Evolutionary conservation across 495 filamentous ascomycete species (phyloP).

Genomic region (Neurospora sublineolata): DNA sequence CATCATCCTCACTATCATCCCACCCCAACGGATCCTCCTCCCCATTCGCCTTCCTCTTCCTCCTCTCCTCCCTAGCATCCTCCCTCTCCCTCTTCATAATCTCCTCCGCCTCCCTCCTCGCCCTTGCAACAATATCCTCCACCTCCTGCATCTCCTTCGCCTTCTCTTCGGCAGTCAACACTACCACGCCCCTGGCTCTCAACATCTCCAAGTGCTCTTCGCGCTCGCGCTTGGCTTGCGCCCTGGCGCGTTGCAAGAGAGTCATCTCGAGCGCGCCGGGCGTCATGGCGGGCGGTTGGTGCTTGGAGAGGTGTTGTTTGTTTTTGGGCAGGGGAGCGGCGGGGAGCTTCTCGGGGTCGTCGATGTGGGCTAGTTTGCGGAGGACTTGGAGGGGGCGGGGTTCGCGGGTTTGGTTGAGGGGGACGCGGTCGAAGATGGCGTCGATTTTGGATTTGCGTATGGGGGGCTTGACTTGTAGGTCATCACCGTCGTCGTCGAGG

Average conservation of each 20-base stretch:
- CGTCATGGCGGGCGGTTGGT: conserved; percentile 44
- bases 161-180: conserved; percentile 81
- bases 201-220: conserved; percentile 67
- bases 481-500: conserved; percentile 28
- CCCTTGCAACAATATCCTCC: conserved; percentile 78
- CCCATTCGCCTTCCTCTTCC: conserved; percentile 35
- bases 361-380: conserved; percentile 62
- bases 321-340: conserved; percentile 11
- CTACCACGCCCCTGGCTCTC: conserved; percentile 61
- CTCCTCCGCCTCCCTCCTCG: conserved; percentile 65
- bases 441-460: conserved; percentile 30
- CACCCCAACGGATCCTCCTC: conserved; percentile 42
- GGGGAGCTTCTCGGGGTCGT: conserved; percentile 38
- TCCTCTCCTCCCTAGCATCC: conserved; percentile 50
- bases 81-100: conserved; percentile 68
- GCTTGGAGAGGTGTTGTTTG: conserved; percentile 8
- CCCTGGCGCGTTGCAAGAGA: conserved; percentile 56
- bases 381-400: conserved; percentile 54
- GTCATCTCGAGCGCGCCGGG: conserved; percentile 54
- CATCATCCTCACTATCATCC: conserved; percentile 46
- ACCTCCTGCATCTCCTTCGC: conserved; percentile 65
- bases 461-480: conserved; percentile 25
- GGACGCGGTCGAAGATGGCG: conserved; percentile 60
- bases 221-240: conserved; percentile 71
- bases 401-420: conserved; percentile 45